Percentiles rank a stretch among this genome's conserved stretches.
These are phyloP conservation scores for Schizonepeta tenuifolia DNA, from an alignment of 257 asterid species.

Conservation along the genomic window DNA sequence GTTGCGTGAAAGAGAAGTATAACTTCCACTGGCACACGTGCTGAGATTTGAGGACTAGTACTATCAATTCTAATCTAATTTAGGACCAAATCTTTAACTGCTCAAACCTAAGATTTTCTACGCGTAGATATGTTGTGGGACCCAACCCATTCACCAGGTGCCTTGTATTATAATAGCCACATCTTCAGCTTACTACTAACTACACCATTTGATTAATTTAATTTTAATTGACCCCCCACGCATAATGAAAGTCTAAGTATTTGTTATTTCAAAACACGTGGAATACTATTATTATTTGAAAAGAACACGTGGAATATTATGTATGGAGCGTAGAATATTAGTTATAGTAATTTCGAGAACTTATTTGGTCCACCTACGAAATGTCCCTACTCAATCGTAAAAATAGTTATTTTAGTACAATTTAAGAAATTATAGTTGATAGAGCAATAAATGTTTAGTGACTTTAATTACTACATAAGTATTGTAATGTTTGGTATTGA, in stretches of 20 bases:
- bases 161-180: neutral
- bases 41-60: neutral
- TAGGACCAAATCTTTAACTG: neutral
- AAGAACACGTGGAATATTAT: neutral
- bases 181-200: neutral
- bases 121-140: neutral
- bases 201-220: neutral
- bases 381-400: neutral
- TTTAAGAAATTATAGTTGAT: too few species aligned
- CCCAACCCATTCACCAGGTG: slow-evolving; percentile 7
- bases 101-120: neutral
- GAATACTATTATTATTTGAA: too few species aligned
- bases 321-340: neutral
- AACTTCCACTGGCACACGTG: neutral
- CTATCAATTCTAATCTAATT: too few species aligned
- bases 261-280: neutral
- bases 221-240: neutral
- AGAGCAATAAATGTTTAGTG: too few species aligned
- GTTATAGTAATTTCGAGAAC: neutral
- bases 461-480: too few species aligned
- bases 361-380: neutral
- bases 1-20: neutral
- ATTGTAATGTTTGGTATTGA: too few species aligned
- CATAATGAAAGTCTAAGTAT: neutral
- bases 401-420: too few species aligned